Conservation (phyloP, 306 rosid genomes). For the Trifolium repens region DNA sequence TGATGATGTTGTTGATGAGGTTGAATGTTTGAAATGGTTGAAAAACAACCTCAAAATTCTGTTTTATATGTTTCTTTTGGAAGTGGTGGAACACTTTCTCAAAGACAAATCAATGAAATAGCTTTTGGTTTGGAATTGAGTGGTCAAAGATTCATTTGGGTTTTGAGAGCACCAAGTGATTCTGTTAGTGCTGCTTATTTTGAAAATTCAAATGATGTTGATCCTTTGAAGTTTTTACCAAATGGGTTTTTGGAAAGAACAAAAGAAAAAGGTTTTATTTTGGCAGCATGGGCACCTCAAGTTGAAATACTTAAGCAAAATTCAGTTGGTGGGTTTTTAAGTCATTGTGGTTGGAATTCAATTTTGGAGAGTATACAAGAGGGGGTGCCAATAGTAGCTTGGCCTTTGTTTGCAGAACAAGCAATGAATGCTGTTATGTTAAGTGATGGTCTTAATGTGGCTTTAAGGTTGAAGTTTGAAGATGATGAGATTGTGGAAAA, state of each 20-base stretch:
- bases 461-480: background rate
- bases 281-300: slow-evolving; percentile 52
- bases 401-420: slow-evolving; percentile 39
- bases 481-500: slow-evolving; percentile 16
- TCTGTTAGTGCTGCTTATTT: slow-evolving; percentile 42
- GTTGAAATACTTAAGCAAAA: slow-evolving; percentile 38
- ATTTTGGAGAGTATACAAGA: slow-evolving; percentile 30
- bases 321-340: slow-evolving; percentile 42
- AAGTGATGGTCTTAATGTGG: slow-evolving; percentile 25
- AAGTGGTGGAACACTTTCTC: slow-evolving; percentile 57
- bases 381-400: slow-evolving; percentile 36
- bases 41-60: slow-evolving; percentile 35
- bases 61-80: slow-evolving; percentile 53
- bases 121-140: slow-evolving; percentile 53
- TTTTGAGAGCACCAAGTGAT: slow-evolving; percentile 44
- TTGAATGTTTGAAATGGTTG: slow-evolving; percentile 41
- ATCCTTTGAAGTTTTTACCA: slow-evolving; percentile 47
- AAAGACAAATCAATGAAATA: slow-evolving; percentile 41
- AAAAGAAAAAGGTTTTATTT: slow-evolving; percentile 44
- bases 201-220: slow-evolving; percentile 4
- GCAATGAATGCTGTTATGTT: slow-evolving; percentile 29
- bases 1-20: background rate
- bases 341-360: slow-evolving; percentile 36
- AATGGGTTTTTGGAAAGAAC: slow-evolving; percentile 43
- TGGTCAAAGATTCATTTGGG: slow-evolving; percentile 51